Base-by-base conservation (phyloP, 2,329 filamentous ascomycete genomes). In the Colletotrichum falcatum region DNA sequence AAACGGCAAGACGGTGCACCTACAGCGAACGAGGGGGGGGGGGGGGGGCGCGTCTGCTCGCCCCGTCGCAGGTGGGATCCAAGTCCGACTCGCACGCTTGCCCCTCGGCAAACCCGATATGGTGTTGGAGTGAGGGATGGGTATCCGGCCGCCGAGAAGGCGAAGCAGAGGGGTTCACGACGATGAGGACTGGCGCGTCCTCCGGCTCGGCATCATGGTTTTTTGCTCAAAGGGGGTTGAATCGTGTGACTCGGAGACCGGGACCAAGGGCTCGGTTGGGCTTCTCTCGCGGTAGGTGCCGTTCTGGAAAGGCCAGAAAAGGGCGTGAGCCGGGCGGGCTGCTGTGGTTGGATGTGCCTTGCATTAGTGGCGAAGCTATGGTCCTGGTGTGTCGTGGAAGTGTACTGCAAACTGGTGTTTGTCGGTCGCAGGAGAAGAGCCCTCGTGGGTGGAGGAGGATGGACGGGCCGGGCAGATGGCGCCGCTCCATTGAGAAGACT, bases 281-380 rank as follows among this genome's bases (percentile, higher is more conserved):
- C 49, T 46, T 28, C 55, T 46, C 54, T 42, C 26, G 20, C 23
- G 39, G 12, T 66, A 56, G 30, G 26, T 23, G 37, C 14, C 61
- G 61, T 55, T 55, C 48, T 44, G 49, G 37, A 46, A 64, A 64
- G 12, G 35, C 37, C 16, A 51, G 4, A 51, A 53, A 53, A n/a
- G n/a, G 39, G 55, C 61, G 63, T 61, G 56, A 66, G 39, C 51
- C 37, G 51, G 30, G 58, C 46, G 58, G 64, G 53, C 58, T 59
- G 53, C 58, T 59, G 44, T 67, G 58, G 67, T 70, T 70, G 67
- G 67, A 70, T 59, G 67, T 70, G 67, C 67, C 67, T 70, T 70
- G 67, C 67, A 70, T 70, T 70, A 70, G 67, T 44, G 67, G 58
- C 58, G 35, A 67, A 33, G 49, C 30, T 49, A 7, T 61, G 39